A percentile compares a stretch with the other conserved stretches of the same genome.
phyloP scores from a whole-genome alignment of 352 stramenopile species.

The Globisporangium parvum region DNA sequence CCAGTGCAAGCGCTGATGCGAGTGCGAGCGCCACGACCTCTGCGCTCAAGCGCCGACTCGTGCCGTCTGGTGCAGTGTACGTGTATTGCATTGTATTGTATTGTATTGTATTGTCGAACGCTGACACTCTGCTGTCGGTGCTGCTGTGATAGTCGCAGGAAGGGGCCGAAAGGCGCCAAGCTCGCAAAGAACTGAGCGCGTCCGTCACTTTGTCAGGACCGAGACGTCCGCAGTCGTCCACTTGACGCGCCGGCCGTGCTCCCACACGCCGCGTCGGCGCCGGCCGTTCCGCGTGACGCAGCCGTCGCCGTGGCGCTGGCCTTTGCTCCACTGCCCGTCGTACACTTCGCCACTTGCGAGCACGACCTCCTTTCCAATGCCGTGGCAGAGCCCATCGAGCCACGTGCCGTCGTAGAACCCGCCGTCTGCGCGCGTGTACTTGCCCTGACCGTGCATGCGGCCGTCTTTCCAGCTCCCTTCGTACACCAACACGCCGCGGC shows the following conservation, averaged over 20 bases:
- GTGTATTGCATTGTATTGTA: constrained; percentile 4
- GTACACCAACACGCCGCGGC: constrained; percentile 24
- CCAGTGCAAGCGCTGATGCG: not conserved
- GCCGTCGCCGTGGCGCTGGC: constrained; percentile 53
- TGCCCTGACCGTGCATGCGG: constrained; percentile 62
- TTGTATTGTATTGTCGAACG: too few relatives aligned
- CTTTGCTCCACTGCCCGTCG: constrained; percentile 52
- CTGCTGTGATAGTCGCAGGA: constrained; percentile 26
- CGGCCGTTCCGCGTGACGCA: constrained; percentile 34
- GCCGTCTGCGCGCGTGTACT: constrained; percentile 48
- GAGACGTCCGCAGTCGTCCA: constrained; percentile 59
- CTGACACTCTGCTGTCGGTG: constrained; percentile 4
- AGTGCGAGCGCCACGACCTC: not conserved
- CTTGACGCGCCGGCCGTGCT: constrained; percentile 48
- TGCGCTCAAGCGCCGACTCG: constrained; percentile 35
- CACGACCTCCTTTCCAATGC: constrained; percentile 46
- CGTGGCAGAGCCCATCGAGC: constrained; percentile 51
- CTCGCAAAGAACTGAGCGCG: constrained; percentile 35
- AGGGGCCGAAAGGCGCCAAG: constrained; percentile 44
- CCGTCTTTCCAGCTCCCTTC: constrained; percentile 57
- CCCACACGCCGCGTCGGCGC: constrained; percentile 47
- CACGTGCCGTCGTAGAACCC: constrained; percentile 66
- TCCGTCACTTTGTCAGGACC: constrained; percentile 21
- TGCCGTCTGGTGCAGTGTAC: constrained; percentile 47
- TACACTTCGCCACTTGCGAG: constrained; percentile 39